Conservation (phyloP, 495 filamentous ascomycete species). For the Penicillium macrosclerotiorum region DNA sequence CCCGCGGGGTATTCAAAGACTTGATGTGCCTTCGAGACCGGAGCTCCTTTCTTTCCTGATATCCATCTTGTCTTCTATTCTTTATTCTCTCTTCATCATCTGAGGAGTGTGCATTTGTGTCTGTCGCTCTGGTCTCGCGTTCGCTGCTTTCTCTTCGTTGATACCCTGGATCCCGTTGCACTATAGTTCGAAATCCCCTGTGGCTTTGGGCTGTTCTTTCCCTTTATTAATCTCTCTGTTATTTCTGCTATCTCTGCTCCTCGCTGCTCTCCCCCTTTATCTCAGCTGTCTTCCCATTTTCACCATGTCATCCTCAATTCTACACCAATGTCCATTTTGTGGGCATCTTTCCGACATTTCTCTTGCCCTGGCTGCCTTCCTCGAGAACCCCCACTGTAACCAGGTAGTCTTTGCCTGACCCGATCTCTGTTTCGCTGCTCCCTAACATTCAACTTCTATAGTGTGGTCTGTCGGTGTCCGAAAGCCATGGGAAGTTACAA, state of each 20-base stretch:
- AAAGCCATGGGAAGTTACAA: slow-evolving; percentile 49
- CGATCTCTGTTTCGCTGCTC: neutral
- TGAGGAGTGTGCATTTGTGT: too few species aligned
- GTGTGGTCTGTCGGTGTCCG: slow-evolving; percentile 40
- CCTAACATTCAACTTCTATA: slow-evolving; percentile 22
- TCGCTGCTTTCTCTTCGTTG: too few species aligned
- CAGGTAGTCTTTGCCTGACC: slow-evolving; percentile 26
- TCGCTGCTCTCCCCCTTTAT: too few species aligned
- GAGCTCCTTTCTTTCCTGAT: too few species aligned
- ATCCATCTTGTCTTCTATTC: neutral
- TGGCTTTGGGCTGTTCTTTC: neutral
- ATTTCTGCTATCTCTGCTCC: neutral
- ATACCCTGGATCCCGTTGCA: too few species aligned
- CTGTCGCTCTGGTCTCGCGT: too few species aligned
- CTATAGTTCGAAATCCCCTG: too few species aligned
- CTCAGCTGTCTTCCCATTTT: neutral
- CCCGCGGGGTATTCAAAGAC: neutral
- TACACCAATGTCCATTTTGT: slow-evolving; percentile 40
- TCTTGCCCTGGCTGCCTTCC: slow-evolving; percentile 28
- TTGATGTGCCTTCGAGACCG: neutral
- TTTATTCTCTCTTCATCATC: neutral
- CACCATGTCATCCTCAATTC: slow-evolving; percentile 34
- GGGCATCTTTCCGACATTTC: slow-evolving; percentile 36
- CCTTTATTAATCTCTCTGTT: slow-evolving; percentile 8
- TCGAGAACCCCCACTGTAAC: slow-evolving; percentile 35